phyloP scores from a whole-genome alignment of 257 asterid species.

The Ilex aquifolium region DNA sequence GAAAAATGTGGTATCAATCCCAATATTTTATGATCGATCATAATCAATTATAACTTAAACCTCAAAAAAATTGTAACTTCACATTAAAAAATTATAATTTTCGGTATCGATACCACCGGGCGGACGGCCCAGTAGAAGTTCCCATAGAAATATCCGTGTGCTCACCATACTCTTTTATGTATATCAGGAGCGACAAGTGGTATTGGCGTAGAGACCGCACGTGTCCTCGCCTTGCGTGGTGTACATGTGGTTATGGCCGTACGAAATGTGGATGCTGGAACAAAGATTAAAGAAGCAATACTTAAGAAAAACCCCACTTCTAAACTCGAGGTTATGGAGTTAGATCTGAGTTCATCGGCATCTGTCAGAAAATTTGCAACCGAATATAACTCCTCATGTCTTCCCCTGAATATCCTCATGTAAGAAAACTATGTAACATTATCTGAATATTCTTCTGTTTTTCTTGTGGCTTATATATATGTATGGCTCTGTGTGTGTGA shows the following conservation, averaged over 20 bases:
- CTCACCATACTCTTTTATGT: too few relatives aligned
- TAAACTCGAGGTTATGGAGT: slow-evolving; percentile 55
- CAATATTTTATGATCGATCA: too few relatives aligned
- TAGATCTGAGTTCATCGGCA: slow-evolving; percentile 47
- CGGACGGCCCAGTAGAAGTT: too few relatives aligned
- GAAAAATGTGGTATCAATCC: too few relatives aligned
- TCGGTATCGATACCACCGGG: too few relatives aligned
- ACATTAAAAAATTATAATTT: too few relatives aligned
- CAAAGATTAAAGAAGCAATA: slow-evolving; percentile 34
- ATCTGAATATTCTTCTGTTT: not conserved
- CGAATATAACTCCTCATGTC: slow-evolving; percentile 31
- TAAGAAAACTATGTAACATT: slow-evolving; percentile 18
- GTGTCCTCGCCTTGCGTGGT: slow-evolving; percentile 46
- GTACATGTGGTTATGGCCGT: slow-evolving; percentile 65
- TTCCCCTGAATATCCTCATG: slow-evolving; percentile 57
- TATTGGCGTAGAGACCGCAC: slow-evolving; percentile 47
- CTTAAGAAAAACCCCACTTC: slow-evolving; percentile 41
- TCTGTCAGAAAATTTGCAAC: slow-evolving; percentile 55
- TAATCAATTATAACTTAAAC: too few relatives aligned
- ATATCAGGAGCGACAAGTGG: slow-evolving; percentile 75
- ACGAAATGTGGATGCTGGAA: slow-evolving; percentile 35
- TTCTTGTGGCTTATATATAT: too few relatives aligned
- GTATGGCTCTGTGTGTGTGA: too few relatives aligned
- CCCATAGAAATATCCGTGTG: too few relatives aligned
- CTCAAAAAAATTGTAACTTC: too few relatives aligned